Percentiles rank a stretch among this genome's conserved stretches.
Evolutionary conservation across 495 filamentous ascomycete genomes (phyloP).

Genomic region (Parmelia sp.): DNA sequence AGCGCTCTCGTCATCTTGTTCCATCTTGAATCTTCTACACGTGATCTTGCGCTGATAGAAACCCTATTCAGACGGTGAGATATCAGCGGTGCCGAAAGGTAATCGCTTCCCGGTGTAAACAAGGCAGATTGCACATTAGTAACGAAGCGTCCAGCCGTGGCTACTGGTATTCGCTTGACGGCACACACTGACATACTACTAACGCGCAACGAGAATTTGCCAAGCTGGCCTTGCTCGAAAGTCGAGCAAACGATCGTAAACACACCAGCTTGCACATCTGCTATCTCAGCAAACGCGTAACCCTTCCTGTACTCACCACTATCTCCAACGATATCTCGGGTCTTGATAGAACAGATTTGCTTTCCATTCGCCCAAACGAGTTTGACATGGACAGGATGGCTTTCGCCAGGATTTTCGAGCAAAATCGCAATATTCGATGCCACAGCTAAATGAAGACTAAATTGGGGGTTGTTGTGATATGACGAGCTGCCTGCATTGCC

Average conservation of each 20-base stretch:
- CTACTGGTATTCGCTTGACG: slow-evolving; percentile 52
- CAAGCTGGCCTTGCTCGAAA: slow-evolving; percentile 71
- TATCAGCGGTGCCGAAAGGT: slow-evolving; percentile 47
- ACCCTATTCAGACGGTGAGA: slow-evolving; percentile 52
- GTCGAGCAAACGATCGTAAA: slow-evolving; percentile 88
- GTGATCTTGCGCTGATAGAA: slow-evolving; percentile 45
- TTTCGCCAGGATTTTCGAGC: slow-evolving; percentile 52
- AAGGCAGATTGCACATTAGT: slow-evolving; percentile 45
- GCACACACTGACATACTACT: slow-evolving; percentile 50
- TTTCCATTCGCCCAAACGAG: slow-evolving; percentile 70
- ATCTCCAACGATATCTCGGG: slow-evolving; percentile 69
- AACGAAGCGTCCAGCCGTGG: slow-evolving; percentile 62
- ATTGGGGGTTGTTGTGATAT: slow-evolving; percentile 84
- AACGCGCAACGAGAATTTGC: slow-evolving; percentile 67
- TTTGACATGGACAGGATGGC: slow-evolving; percentile 74
- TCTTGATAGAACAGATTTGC: slow-evolving; percentile 58
- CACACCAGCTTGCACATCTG: slow-evolving; percentile 52
- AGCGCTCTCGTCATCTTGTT: slow-evolving; percentile 44
- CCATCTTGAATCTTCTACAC: slow-evolving; percentile 21
- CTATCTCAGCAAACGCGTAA: slow-evolving; percentile 60
- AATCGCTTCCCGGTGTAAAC: slow-evolving; percentile 45
- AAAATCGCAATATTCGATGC: slow-evolving; percentile 59
- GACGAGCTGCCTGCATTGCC: slow-evolving; percentile 69
- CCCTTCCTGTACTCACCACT: slow-evolving; percentile 81
- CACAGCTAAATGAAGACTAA: slow-evolving; percentile 52